Conservation (phyloP, 2,329 filamentous ascomycete species). For the Botryotinia calthae region DNA sequence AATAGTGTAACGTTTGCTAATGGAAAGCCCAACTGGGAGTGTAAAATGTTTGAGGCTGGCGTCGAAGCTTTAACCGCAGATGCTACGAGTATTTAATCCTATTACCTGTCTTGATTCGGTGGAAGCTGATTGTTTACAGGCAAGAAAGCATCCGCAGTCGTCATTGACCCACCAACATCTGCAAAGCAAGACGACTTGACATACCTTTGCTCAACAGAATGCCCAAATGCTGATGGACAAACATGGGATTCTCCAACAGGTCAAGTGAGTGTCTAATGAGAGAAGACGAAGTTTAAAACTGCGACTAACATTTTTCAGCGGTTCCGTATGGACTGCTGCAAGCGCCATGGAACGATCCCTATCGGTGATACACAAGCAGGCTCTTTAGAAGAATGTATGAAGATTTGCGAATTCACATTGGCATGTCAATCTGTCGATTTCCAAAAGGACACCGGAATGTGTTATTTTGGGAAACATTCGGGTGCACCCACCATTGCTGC, state of each 20-base stretch:
- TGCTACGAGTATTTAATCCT: not conserved
- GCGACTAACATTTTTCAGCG: not conserved
- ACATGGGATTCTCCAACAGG: conserved; percentile 10
- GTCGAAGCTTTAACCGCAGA: conserved; percentile 2
- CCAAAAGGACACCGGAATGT: not conserved
- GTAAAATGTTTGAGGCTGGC: conserved; percentile 3
- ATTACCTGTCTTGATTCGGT: not conserved
- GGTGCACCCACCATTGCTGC: conserved; percentile 2
- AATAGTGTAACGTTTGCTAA: conserved; percentile 1
- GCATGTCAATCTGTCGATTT: conserved; percentile 5
- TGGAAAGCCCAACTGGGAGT: conserved; percentile 8
- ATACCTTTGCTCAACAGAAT: conserved; percentile 9
- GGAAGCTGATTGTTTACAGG: not conserved
- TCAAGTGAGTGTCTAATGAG: not conserved
- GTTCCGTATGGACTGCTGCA: conserved; percentile 8
- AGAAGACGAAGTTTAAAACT: not conserved
- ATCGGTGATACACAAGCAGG: not conserved
- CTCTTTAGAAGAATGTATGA: conserved; percentile 15
- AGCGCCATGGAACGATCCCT: not conserved
- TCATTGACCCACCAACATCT: conserved; percentile 6
- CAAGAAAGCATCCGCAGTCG: not conserved
- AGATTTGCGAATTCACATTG: not conserved
- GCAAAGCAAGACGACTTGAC: not conserved
- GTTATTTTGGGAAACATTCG: conserved; percentile 3
- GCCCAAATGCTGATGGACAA: conserved; percentile 15